Evolutionary conservation across 345 rosid genomes (phyloP).

Genomic region (Physaria fendleri): DNA sequence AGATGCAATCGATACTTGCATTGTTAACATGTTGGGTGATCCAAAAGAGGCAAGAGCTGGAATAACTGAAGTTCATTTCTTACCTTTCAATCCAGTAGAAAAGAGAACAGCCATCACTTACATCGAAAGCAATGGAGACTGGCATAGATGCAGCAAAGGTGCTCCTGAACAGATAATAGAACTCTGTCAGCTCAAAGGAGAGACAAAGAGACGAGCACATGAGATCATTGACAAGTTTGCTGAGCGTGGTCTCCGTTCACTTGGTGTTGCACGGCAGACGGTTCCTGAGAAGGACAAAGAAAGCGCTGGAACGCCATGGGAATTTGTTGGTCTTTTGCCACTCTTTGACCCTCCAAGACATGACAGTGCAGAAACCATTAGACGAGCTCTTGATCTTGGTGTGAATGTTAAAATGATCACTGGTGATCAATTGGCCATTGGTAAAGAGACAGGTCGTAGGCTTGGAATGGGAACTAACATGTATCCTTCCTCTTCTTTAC

Average conservation of each 20-base stretch:
- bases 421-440: conserved; percentile 86
- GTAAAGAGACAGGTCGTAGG: conserved; percentile 89
- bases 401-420: conserved; percentile 97
- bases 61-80: conserved; percentile 63
- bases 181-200: conserved; percentile 51
- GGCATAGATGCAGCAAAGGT: conserved; percentile 84
- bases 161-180: conserved; percentile 68
- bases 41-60: conserved; percentile 86
- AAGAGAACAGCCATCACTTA: conserved; percentile 85
- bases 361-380: conserved; percentile 90
- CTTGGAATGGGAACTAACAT: conserved; percentile 96
- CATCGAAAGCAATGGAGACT: conserved; percentile 49
- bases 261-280: conserved; percentile 51
- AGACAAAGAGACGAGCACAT: conserved; percentile 48
- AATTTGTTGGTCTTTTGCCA: conserved; percentile 82
- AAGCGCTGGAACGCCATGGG: conserved; percentile 66
- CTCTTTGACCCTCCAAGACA: conserved; percentile 95
- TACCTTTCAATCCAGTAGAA: conserved; percentile 83
- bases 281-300: conserved; percentile 64
- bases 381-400: conserved; percentile 78
- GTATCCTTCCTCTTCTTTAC: conserved; percentile 88
- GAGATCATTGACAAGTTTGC: conserved; percentile 75
- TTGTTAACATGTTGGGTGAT: conserved; percentile 77
- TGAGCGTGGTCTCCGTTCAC: conserved; percentile 78
- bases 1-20: conserved; percentile 94